Evolutionary conservation across 2,329 filamentous ascomycete genomes (phyloP).

Genomic region (Ceratocystis harringtonii): DNA sequence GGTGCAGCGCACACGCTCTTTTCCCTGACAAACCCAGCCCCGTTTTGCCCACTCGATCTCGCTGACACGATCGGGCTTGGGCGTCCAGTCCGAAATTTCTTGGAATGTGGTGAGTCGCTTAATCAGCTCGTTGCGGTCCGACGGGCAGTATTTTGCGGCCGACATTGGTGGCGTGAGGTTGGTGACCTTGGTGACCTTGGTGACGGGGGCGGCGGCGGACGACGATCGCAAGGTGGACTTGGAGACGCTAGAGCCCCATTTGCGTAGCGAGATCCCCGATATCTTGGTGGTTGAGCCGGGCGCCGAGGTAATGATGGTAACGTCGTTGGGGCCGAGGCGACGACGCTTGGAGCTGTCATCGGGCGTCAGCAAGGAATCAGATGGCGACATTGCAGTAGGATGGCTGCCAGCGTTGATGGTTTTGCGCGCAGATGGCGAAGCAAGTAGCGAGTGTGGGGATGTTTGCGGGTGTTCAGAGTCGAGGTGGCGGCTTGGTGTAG

Average conservation of each 20-base stretch:
- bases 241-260: conserved; percentile 25
- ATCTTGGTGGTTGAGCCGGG: conserved; percentile 21
- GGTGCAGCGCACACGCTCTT: conserved; percentile 71
- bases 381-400: neutral
- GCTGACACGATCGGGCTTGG: conserved; percentile 70
- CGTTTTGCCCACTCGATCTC: conserved; percentile 92
- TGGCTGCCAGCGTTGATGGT: neutral
- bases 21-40: conserved; percentile 75
- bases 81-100: conserved; percentile 83
- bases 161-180: conserved; percentile 21
- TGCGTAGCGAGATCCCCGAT: conserved; percentile 30
- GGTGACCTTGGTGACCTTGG: conserved; percentile 16
- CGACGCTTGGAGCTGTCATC: conserved; percentile 31
- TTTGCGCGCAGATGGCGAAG: conserved; percentile 17
- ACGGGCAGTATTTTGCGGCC: conserved; percentile 62
- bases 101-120: conserved; percentile 73
- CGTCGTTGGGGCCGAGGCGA: conserved; percentile 32
- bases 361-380: conserved; percentile 18
- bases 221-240: neutral
- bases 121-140: conserved; percentile 70
- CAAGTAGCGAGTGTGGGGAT: conserved; percentile 1
- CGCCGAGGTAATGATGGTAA: conserved; percentile 23
- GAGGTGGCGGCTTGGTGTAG: conserved; percentile 7
- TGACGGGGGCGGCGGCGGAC: neutral
- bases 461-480: conserved; percentile 22